These are phyloP conservation scores for Eucommia ulmoides DNA, from an alignment of 257 asterid species.

Conservation along the genomic window DNA sequence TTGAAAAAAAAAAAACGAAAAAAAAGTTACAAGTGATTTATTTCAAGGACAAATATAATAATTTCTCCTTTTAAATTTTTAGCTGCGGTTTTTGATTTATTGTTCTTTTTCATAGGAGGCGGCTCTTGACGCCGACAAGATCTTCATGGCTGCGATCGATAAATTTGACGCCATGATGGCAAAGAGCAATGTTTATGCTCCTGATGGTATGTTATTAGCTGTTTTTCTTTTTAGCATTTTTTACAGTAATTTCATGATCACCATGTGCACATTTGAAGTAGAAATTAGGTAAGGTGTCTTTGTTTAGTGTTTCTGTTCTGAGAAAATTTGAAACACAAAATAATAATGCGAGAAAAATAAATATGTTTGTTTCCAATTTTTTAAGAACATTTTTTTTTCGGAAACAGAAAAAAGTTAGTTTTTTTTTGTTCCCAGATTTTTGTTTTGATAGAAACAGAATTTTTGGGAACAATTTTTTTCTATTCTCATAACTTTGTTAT, in stretches of 20 bases:
- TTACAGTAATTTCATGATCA: neutral
- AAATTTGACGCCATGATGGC: conserved; percentile 90
- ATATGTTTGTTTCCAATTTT: neutral
- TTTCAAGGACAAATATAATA: no score
- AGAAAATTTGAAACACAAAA: no score
- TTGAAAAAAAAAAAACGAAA: no score
- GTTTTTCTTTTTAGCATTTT: neutral
- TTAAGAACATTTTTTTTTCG: neutral
- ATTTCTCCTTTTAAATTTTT: no score
- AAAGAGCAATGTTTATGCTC: conserved; percentile 62
- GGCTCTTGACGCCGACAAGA: conserved; percentile 75
- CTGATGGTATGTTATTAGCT: conserved; percentile 44
- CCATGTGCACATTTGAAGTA: neutral
- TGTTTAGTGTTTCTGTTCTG: neutral
- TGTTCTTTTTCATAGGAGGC: no score
- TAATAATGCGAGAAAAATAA: neutral
- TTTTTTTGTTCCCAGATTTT: neutral
- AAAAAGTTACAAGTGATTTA: no score
- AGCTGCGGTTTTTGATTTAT: no score
- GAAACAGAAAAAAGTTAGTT: neutral
- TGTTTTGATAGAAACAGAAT: no score
- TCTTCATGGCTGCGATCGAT: conserved; percentile 90
- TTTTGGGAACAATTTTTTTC: no score
- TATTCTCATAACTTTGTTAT: no score
- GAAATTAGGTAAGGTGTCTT: neutral